Conservation (phyloP, 2,329 filamentous ascomycete genomes). For the Hypoxylon sp. region DNA sequence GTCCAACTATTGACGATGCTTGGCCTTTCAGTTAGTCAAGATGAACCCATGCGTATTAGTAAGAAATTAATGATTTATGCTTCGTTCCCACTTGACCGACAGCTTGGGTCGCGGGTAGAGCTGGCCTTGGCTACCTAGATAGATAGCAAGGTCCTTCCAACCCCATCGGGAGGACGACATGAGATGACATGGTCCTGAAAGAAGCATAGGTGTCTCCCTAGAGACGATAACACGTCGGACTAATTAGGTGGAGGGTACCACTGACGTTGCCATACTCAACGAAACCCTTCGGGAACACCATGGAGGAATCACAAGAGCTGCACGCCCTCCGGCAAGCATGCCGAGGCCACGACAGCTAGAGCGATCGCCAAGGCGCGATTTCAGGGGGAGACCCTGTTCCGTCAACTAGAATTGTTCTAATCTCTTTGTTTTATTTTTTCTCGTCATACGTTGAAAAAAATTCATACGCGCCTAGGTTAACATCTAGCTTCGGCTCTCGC, state of each 20-base stretch:
- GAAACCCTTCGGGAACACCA: constrained; percentile 11
- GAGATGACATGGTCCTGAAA: constrained; percentile 10
- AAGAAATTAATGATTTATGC: constrained; percentile 3
- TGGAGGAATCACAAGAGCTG: constrained; percentile 20
- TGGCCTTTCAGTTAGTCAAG: constrained; percentile 31
- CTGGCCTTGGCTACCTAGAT: neutral
- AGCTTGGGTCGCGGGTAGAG: constrained; percentile 5
- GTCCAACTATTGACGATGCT: constrained; percentile 6
- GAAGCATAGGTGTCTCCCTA: neutral
- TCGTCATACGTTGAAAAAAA: neutral
- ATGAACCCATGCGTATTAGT: constrained; percentile 28
- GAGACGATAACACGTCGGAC: constrained; percentile 6
- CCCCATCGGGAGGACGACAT: constrained; percentile 16
- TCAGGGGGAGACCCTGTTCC: constrained; percentile 21
- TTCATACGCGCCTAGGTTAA: neutral
- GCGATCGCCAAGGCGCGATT: constrained; percentile 34
- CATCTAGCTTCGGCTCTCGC: neutral
- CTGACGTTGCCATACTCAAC: constrained; percentile 10
- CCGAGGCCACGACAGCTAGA: constrained; percentile 29
- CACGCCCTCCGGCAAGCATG: constrained; percentile 25
- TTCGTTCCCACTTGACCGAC: constrained; percentile 13
- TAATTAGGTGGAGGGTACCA: constrained; percentile 8
- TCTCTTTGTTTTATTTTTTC: neutral
- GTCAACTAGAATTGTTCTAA: neutral
- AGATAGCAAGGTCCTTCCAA: constrained; percentile 3